Conservation (phyloP, 2,329 filamentous ascomycete species). For the Aspergillus ibericus region DNA sequence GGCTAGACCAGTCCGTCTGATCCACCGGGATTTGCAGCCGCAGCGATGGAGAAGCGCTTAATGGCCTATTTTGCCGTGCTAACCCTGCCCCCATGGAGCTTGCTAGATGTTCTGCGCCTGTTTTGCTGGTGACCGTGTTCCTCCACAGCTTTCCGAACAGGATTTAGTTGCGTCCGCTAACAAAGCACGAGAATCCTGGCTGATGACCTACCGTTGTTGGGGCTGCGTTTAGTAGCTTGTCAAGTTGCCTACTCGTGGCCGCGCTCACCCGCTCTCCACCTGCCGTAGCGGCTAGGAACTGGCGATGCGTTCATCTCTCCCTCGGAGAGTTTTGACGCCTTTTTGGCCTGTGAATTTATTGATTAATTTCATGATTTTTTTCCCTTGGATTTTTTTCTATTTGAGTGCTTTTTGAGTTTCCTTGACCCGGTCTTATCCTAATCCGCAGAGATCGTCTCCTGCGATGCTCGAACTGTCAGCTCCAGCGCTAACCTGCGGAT, state of each 20-base stretch:
- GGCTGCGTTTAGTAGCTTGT: slow-evolving; percentile 8
- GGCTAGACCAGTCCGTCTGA: slow-evolving; percentile 11
- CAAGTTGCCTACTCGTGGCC: slow-evolving; percentile 1
- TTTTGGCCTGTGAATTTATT: neutral
- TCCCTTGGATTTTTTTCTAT: neutral
- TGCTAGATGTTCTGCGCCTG: neutral
- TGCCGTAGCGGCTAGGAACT: slow-evolving; percentile 11
- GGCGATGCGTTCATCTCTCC: slow-evolving; percentile 9
- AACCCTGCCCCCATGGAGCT: neutral
- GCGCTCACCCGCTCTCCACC: slow-evolving; percentile 8
- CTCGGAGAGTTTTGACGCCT: slow-evolving; percentile 11
- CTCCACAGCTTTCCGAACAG: slow-evolving; percentile 6
- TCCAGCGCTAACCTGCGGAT: slow-evolving; percentile 24
- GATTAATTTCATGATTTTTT: neutral
- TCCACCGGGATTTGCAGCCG: slow-evolving; percentile 19
- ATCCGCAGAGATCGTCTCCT: neutral
- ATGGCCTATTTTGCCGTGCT: slow-evolving; percentile 11
- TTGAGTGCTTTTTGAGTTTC: neutral
- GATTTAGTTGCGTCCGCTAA: slow-evolving; percentile 5
- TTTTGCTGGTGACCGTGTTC: neutral
- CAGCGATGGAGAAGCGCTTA: slow-evolving; percentile 20
- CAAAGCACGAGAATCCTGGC: slow-evolving; percentile 9
- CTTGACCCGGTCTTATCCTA: neutral
- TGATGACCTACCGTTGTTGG: slow-evolving; percentile 9
- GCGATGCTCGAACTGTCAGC: neutral